Evolutionary conservation across 2,329 filamentous ascomycete genomes (phyloP).

Genomic region (Diaporthe amygdali): DNA sequence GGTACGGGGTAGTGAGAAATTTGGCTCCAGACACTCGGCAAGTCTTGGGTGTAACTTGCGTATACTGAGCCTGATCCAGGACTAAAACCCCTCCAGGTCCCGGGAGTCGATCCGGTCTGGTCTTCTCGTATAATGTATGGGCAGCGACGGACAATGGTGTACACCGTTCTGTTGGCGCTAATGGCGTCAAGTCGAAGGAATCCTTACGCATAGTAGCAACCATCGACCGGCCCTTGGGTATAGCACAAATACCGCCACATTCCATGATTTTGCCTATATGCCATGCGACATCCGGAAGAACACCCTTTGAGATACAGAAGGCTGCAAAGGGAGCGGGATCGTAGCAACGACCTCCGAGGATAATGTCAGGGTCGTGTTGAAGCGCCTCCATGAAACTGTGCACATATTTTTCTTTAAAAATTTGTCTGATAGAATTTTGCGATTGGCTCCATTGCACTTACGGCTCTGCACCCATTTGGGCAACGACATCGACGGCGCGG

Average conservation of each 20-base stretch:
- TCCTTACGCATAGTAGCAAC: not conserved
- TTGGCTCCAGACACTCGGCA: not conserved
- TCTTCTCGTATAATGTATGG: not conserved
- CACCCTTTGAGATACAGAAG: not conserved
- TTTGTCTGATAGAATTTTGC: too few species aligned
- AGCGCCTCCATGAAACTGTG: not conserved
- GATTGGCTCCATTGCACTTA: too few species aligned
- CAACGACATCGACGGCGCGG: not conserved
- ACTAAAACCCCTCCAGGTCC: not conserved
- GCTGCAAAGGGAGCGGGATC: not conserved
- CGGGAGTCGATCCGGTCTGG: not conserved
- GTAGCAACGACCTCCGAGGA: not conserved
- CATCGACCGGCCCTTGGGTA: not conserved
- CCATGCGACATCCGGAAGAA: not conserved
- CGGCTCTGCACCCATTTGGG: not conserved
- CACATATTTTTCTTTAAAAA: too few species aligned
- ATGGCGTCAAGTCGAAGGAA: not conserved
- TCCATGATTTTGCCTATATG: conserved; percentile 4
- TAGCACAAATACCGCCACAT: not conserved
- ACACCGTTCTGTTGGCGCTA: not conserved
- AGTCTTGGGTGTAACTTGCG: not conserved
- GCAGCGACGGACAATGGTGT: not conserved
- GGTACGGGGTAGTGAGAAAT: not conserved
- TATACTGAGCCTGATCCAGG: not conserved
- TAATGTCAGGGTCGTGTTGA: not conserved